Base-by-base conservation (phyloP, 2,329 filamentous ascomycete species). In the Fusarium sp. region DNA sequence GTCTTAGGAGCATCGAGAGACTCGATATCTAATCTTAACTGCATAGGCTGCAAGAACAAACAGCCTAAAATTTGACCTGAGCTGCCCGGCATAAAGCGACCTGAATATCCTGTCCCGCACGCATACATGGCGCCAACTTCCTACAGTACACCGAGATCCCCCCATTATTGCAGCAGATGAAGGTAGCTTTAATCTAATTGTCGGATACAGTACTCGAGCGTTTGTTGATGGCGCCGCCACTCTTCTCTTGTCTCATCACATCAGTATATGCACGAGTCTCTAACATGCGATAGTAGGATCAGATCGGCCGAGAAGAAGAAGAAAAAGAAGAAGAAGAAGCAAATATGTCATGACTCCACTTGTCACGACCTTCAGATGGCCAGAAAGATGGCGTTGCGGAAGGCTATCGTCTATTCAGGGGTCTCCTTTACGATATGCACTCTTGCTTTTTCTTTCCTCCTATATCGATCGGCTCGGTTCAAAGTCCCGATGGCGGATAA, bases 151-250 rank as follows among this genome's bases (percentile, higher is more conserved):
- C 18, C 34, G 6, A 37, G 18, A n/a, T 24, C 42, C 51, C 47
- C 49, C 46, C 40, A 32, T 24, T 58, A 32, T 41, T 10, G 52
- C 55, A 49, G 52, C 59, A 56, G 30, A 41, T 24, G 29, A 59
- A 61, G 25, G 46, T 55, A 57, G 59, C 52, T 44, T 57, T 51
- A 34, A 40, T 37, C 34, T 10, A 18, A 37, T n/a, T 69, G 68
- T 52, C 53, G n/a, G 32, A 25, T 24, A 49, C 48, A 37, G 34
- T n/a, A 37, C 48, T 24, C 20, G 48, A 57, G 32, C 29, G 41
- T 51, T 53, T 27, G 9, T 53, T n/a, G n/a, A 57, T 57, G 63
- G 58, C 67, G 67, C 37, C 67, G 58, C 67, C 67, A 71, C 67
- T 22, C 22, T 44, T 40, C 13, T 40, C 32, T 37, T 37, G 34